Conservation (phyloP, 2,329 filamentous ascomycete genomes). For the Fusarium pseudocircinatum region DNA sequence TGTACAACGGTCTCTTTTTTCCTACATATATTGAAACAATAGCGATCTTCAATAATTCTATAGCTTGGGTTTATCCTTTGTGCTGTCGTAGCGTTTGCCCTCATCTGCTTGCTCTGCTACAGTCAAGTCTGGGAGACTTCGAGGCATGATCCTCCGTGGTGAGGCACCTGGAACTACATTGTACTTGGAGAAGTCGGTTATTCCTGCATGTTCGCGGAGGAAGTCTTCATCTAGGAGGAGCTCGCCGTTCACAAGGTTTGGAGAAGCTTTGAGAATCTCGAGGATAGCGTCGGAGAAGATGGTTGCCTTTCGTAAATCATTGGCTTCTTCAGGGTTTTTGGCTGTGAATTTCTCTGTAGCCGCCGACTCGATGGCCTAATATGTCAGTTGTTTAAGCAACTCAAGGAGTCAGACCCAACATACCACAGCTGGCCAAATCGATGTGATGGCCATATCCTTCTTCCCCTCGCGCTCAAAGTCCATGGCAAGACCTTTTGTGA, state of each 20-base stretch:
- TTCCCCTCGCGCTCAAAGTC: slow-evolving; percentile 76
- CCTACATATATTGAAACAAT: slow-evolving; percentile 20
- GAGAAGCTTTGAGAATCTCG: slow-evolving; percentile 71
- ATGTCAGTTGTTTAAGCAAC: not conserved
- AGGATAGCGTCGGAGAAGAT: slow-evolving; percentile 86
- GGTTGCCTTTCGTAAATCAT: slow-evolving; percentile 72
- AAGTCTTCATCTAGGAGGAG: slow-evolving; percentile 85
- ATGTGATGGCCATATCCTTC: slow-evolving; percentile 77
- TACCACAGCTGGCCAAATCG: slow-evolving; percentile 83
- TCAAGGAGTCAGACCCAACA: slow-evolving; percentile 36
- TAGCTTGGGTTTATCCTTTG: slow-evolving; percentile 52
- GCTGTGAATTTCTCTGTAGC: slow-evolving; percentile 68
- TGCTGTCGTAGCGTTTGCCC: slow-evolving; percentile 76
- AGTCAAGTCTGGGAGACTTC: slow-evolving; percentile 71
- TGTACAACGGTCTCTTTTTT: slow-evolving; percentile 29
- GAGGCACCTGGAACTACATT: slow-evolving; percentile 69
- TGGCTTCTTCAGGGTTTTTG: slow-evolving; percentile 56
- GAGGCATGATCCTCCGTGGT: slow-evolving; percentile 83
- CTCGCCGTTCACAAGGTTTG: slow-evolving; percentile 72
- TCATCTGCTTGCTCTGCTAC: slow-evolving; percentile 86
- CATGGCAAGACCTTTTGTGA: slow-evolving; percentile 85
- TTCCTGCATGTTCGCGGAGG: slow-evolving; percentile 68
- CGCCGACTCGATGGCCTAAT: slow-evolving; percentile 75
- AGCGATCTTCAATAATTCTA: slow-evolving; percentile 35
- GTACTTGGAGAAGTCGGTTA: slow-evolving; percentile 79